Conservation (phyloP, 768 basidiomycete genomes). For the Rhizopogon roseolus region DNA sequence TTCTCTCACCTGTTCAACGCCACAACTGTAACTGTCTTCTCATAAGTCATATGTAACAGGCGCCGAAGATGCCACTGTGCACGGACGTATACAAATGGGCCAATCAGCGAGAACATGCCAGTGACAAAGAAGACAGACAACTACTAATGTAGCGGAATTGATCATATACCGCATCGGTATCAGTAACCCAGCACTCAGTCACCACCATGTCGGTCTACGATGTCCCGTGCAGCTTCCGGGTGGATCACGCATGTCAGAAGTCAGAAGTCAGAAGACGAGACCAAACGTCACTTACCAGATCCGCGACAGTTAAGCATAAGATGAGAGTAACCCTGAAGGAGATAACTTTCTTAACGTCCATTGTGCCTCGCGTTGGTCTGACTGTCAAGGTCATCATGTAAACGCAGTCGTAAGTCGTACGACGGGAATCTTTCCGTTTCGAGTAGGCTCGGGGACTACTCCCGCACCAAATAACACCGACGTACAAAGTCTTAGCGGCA, state of each 20-base stretch:
- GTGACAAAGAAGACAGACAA: conserved; percentile 1
- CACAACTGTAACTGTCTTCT: conserved; percentile 12
- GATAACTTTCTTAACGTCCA: conserved; percentile 21
- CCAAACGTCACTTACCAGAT: conserved; percentile 12
- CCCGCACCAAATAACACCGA: neutral
- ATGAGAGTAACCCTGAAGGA: conserved; percentile 29
- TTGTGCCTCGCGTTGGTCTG: conserved; percentile 9
- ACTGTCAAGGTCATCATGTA: neutral
- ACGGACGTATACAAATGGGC: neutral
- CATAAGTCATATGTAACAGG: neutral
- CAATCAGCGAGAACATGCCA: neutral
- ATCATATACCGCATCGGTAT: neutral
- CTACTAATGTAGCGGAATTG: neutral
- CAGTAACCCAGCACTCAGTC: neutral
- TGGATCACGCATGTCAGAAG: conserved; percentile 2
- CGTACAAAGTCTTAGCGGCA: neutral
- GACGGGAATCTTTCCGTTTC: conserved; percentile 1
- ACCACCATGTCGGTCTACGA: neutral
- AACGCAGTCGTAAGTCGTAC: neutral
- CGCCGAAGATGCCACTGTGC: neutral
- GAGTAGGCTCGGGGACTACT: neutral
- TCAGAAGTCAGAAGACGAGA: conserved; percentile 1
- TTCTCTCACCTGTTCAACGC: conserved; percentile 30
- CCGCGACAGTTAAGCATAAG: conserved; percentile 11
- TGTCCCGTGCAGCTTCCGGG: conserved; percentile 7